Conservation (phyloP, 2,329 filamentous ascomycete species). For the Ceratocystis eucalypticola region DNA sequence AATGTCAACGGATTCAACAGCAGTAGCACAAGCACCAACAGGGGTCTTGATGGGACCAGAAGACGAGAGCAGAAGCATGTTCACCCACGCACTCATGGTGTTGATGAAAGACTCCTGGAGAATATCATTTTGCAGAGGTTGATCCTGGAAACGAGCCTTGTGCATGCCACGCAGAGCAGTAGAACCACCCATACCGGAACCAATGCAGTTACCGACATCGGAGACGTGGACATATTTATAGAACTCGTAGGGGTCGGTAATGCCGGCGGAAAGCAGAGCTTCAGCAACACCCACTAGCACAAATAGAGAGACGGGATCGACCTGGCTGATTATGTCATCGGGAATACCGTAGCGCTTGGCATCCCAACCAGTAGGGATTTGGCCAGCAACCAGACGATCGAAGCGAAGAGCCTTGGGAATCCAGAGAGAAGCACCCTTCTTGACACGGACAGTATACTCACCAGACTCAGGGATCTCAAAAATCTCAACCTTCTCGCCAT, state of each 20-base stretch:
- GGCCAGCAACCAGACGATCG: slow-evolving; percentile 90
- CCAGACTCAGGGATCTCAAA: slow-evolving; percentile 90
- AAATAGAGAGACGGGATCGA: slow-evolving; percentile 90
- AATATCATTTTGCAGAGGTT: slow-evolving; percentile 96
- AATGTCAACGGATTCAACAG: slow-evolving; percentile 93
- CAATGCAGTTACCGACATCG: slow-evolving; percentile 94
- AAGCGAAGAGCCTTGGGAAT: slow-evolving; percentile 96
- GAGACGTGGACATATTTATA: slow-evolving; percentile 99
- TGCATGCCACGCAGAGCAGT: slow-evolving; percentile 93
- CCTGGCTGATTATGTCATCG: slow-evolving; percentile 93
- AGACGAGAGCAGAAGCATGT: slow-evolving; percentile 95
- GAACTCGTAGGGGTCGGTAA: slow-evolving; percentile 98
- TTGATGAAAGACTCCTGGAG: slow-evolving; percentile 99
- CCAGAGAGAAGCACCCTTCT: slow-evolving; percentile 87
- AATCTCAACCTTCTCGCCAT: slow-evolving; percentile 93
- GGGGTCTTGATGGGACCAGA: slow-evolving; percentile 98
- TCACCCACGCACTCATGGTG: slow-evolving; percentile 98
- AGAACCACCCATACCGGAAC: slow-evolving; percentile 95
- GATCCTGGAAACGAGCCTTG: slow-evolving; percentile 92
- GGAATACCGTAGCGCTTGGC: slow-evolving; percentile 92
- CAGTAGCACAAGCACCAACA: slow-evolving; percentile 91
- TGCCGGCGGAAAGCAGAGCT: slow-evolving; percentile 78
- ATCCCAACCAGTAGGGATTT: slow-evolving; percentile 95
- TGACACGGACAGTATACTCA: slow-evolving; percentile 86
- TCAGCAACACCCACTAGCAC: slow-evolving; percentile 90